These are phyloP conservation scores for Rhodotorula sp. DNA, from an alignment of 1,284 basidiomycete genomes.

Conservation along the genomic window DNA sequence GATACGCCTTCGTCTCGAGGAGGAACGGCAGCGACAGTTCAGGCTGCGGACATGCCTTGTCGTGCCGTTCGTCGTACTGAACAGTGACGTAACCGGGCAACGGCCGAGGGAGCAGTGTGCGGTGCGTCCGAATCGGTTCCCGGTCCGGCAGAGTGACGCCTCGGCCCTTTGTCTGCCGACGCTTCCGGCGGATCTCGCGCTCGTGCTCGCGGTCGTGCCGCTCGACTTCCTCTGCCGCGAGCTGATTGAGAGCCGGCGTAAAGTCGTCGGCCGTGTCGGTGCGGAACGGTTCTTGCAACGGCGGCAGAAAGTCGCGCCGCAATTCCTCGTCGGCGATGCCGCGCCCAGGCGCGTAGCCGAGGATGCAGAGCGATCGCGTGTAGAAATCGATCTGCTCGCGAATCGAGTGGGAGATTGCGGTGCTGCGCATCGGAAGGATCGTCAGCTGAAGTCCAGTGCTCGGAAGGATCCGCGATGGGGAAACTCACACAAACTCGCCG, in stretches of 20 bases:
- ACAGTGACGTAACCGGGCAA: conserved; percentile 59
- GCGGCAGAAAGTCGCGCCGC: conserved; percentile 81
- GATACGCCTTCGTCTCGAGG: conserved; percentile 46
- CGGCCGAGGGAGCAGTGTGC: conserved; percentile 58
- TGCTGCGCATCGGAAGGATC: conserved; percentile 60
- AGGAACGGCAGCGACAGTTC: conserved; percentile 65
- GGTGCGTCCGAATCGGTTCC: conserved; percentile 86
- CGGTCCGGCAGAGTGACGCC: conserved; percentile 90
- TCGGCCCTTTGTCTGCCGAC: conserved; percentile 80
- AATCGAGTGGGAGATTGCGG: conserved; percentile 92
- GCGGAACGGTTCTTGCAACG: conserved; percentile 62
- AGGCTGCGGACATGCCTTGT: conserved; percentile 52
- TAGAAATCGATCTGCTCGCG: conserved; percentile 92
- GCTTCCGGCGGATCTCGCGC: conserved; percentile 74
- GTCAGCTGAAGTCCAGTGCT: neutral
- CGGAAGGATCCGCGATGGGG: neutral
- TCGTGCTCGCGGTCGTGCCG: conserved; percentile 89
- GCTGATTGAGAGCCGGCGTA: conserved; percentile 84
- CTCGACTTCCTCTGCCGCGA: conserved; percentile 85
- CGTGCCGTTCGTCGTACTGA: conserved; percentile 34
- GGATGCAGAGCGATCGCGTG: conserved; percentile 86
- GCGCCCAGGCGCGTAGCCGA: conserved; percentile 81
- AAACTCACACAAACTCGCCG: conserved; percentile 83
- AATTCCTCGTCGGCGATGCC: conserved; percentile 87
- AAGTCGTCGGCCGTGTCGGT: conserved; percentile 60